Evolutionary conservation across 225 moss, liverwort and hornwort species (phyloP).

Genomic region (Takakia lepidozioides): DNA sequence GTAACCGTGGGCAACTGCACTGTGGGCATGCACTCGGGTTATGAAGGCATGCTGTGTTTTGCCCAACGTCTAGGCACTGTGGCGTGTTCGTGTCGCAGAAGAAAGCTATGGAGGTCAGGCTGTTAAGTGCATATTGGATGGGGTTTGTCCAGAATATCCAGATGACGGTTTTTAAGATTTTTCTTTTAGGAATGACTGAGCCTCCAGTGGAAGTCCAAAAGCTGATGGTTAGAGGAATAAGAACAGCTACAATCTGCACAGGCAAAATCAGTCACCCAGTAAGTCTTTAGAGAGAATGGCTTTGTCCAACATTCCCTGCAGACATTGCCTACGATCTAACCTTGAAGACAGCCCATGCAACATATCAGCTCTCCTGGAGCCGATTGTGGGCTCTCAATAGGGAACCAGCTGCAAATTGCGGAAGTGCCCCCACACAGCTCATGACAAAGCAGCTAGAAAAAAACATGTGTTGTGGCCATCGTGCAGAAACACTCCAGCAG

Average conservation of each 20-base stretch:
- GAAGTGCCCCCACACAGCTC: too few relatives aligned
- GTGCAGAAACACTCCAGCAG: too few relatives aligned
- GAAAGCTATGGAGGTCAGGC: constrained; percentile 62
- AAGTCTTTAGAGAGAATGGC: neutral
- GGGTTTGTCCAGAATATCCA: constrained; percentile 97
- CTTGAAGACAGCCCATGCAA: too few relatives aligned
- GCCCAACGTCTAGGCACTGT: constrained; percentile 55
- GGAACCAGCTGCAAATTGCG: too few relatives aligned
- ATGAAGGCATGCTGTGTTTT: constrained; percentile 44
- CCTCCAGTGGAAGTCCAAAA: constrained; percentile 83
- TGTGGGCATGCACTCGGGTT: constrained; percentile 38
- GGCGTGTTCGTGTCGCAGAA: constrained; percentile 64
- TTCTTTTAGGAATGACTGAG: constrained; percentile 60
- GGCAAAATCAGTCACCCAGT: neutral
- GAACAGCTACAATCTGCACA: constrained; percentile 56
- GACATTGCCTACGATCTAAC: too few relatives aligned
- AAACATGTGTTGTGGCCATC: too few relatives aligned
- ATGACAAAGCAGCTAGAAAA: too few relatives aligned
- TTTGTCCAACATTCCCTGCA: neutral
- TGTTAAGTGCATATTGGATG: constrained; percentile 62
- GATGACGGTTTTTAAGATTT: constrained; percentile 44
- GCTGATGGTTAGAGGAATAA: constrained; percentile 69
- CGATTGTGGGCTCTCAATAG: too few relatives aligned
- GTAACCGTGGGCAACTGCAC: constrained; percentile 63
- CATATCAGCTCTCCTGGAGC: too few relatives aligned